Conservation (phyloP, 768 basidiomycete genomes). For the Pisolithus orientalis region DNA sequence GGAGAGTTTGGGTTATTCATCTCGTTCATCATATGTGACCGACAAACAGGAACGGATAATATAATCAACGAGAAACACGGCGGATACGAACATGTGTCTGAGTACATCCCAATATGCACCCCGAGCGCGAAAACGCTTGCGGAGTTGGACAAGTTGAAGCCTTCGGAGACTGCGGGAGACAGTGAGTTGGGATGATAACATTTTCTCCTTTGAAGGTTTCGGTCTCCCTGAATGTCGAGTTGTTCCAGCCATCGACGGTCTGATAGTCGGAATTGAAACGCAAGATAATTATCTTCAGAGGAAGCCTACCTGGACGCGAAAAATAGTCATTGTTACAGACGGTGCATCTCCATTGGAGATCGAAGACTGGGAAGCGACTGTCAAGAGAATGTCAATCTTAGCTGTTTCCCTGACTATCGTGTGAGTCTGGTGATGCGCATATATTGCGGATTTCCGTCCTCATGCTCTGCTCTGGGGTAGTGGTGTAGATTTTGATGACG, state of each 20-base stretch:
- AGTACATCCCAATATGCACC: conserved; percentile 63
- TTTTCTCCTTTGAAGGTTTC: too few relatives aligned
- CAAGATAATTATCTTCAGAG: conserved; percentile 58
- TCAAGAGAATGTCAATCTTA: conserved; percentile 54
- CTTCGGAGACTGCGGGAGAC: conserved; percentile 57
- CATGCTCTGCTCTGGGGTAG: conserved; percentile 32
- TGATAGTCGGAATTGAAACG: conserved; percentile 83
- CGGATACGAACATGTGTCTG: conserved; percentile 69
- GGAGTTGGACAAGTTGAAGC: conserved; percentile 52
- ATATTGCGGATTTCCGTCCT: conserved; percentile 2
- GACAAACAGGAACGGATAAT: conserved; percentile 54
- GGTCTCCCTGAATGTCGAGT: not conserved
- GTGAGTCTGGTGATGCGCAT: conserved; percentile 36
- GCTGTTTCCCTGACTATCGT: conserved; percentile 61
- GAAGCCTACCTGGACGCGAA: conserved; percentile 83
- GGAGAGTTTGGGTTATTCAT: too few relatives aligned
- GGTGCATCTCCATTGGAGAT: conserved; percentile 69
- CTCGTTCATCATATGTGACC: not conserved
- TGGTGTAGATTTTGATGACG: conserved; percentile 87
- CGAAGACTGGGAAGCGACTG: conserved; percentile 70
- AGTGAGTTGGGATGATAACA: conserved; percentile 37
- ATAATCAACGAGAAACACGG: conserved; percentile 51
- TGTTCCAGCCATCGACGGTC: conserved; percentile 68
- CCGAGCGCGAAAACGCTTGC: conserved; percentile 63
- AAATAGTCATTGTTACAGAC: conserved; percentile 80